phyloP scores from a whole-genome alignment of 495 filamentous ascomycete genomes.

The Ascobolus immersus region DNA sequence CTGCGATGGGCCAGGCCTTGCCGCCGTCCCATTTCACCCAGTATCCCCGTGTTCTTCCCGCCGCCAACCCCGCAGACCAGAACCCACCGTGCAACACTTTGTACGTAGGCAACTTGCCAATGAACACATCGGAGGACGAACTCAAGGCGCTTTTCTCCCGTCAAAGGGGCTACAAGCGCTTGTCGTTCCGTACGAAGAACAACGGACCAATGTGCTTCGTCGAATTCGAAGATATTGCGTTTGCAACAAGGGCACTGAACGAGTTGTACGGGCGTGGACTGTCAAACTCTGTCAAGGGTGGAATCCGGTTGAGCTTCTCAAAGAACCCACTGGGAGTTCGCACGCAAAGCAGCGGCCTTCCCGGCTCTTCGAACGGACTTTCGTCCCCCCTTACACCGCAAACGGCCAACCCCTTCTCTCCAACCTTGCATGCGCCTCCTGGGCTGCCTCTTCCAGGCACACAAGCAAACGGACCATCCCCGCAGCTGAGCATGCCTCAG shows the following conservation, averaged over 20 bases:
- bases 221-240: slow-evolving; percentile 86
- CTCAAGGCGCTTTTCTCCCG: slow-evolving; percentile 85
- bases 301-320: slow-evolving; percentile 92
- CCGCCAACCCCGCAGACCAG: slow-evolving; percentile 85
- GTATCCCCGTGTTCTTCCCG: slow-evolving; percentile 11
- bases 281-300: slow-evolving; percentile 83
- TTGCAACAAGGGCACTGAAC: slow-evolving; percentile 77
- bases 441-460: too few relatives aligned
- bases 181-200: slow-evolving; percentile 93
- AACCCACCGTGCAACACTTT: slow-evolving; percentile 96
- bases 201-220: slow-evolving; percentile 99
- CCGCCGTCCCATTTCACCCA: slow-evolving; percentile 28
- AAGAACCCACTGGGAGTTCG: slow-evolving; percentile 94
- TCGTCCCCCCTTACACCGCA: too few relatives aligned
- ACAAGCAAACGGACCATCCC: too few relatives aligned
- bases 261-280: slow-evolving; percentile 74
- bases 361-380: too few relatives aligned
- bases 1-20: background rate
- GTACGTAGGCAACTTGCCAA: slow-evolving; percentile 86
- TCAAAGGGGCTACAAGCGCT: slow-evolving; percentile 81
- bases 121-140: slow-evolving; percentile 88
- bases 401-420: too few relatives aligned
- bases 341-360: too few relatives aligned
- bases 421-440: too few relatives aligned
- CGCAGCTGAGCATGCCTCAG: too few relatives aligned